Evolutionary conservation across 129 eudicot genomes (phyloP), one percentile per base, ranked within the genome.

Genomic region (Cynara cardunculus): DNA sequence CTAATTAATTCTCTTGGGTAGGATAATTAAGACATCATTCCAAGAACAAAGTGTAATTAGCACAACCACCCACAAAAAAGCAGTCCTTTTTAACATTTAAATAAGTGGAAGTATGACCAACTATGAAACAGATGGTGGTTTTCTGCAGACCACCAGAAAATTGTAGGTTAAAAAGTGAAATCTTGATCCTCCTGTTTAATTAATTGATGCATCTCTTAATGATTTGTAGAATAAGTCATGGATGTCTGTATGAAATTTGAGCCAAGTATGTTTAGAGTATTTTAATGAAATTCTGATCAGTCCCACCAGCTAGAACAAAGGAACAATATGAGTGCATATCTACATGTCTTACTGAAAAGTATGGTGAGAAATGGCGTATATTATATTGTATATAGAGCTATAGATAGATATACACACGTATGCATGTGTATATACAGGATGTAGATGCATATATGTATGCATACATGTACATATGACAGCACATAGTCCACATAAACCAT

Each of bases 401-500:
- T 4, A 32, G 5, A 32, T 32, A 32, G 10, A 11, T 39, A 0
- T 11, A 12, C 11, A 11, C 11, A 11, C 5, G 4, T n/a, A 28
- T 12, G n/a, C 16, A 46, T 21, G 10, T 56, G n/a, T 30, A 62
- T 32, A 10, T 21, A 19, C 0, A 28, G 0, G 30, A 25, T 76
- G 16, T 44, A 44, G 56, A 53, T 76, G n/a, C 21, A 35, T 34
- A 64, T 41, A 62, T 72, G 61, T 12, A 34, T 35, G 16, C 3
- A 35, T 35, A 53, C 67, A 25, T 41, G 61, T 76, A 72, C 79
- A 74, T 74, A 84, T 71, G 69, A 74, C 82, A 84, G 81, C 84
- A 69, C 81, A 84, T 71, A 81, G 75, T 80, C 87, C 79, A 83
- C 83, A 77, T 37, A 80, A 68, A 77, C 80, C 85, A 82, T 65